A percentile compares a stretch with the other conserved stretches of the same genome.
These are phyloP conservation scores for Apodospora peruviana DNA, from an alignment of 495 filamentous ascomycete genomes.

Conservation along the genomic window DNA sequence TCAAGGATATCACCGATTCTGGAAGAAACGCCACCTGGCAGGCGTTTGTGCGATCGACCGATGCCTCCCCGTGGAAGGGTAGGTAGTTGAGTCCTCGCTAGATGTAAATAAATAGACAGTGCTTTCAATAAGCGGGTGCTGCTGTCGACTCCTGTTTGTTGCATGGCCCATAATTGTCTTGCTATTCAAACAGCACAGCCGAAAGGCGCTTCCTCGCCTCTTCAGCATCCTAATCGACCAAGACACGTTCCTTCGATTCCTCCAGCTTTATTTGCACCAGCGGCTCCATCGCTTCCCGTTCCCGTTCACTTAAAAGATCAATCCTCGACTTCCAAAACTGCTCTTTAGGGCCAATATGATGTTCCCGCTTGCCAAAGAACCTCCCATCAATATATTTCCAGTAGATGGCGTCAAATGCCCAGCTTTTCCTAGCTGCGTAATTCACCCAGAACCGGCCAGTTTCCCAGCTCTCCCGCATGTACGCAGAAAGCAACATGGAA, in stretches of 20 bases:
- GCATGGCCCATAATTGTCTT: too few relatives aligned
- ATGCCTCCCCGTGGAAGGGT: too few relatives aligned
- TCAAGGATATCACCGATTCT: too few relatives aligned
- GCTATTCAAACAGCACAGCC: not conserved
- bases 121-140: too few relatives aligned
- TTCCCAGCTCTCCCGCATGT: conserved; percentile 28
- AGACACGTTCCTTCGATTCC: conserved; percentile 9
- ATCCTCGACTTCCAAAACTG: conserved; percentile 15
- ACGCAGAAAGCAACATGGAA: conserved; percentile 5
- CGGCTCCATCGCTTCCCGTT: not conserved
- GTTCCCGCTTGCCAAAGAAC: conserved; percentile 14
- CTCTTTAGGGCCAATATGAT: not conserved
- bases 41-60: too few relatives aligned
- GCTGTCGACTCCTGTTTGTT: too few relatives aligned
- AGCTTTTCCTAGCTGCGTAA: conserved; percentile 22
- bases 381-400: conserved; percentile 20
- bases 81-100: too few relatives aligned
- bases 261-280: conserved; percentile 15
- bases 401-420: conserved; percentile 21
- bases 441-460: conserved; percentile 26
- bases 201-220: conserved; percentile 11
- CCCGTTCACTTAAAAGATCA: conserved; percentile 8
- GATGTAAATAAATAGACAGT: too few relatives aligned
- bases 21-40: too few relatives aligned
- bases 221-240: conserved; percentile 15